These are phyloP conservation scores for Tagetes erecta DNA, from an alignment of 129 eudicot genomes.

Conservation along the genomic window DNA sequence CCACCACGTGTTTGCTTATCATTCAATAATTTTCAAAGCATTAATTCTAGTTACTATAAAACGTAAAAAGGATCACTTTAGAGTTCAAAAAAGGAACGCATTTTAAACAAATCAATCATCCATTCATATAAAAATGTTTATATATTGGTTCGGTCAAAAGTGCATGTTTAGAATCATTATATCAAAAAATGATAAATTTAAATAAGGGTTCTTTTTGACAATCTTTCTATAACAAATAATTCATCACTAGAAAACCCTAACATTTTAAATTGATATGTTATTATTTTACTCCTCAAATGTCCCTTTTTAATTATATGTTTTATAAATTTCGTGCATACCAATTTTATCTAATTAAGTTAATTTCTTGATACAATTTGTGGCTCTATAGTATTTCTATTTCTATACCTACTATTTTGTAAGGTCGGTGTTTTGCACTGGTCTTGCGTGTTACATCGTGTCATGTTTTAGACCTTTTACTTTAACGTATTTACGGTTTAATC, in stretches of 20 bases:
- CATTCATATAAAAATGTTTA: constrained; percentile 2
- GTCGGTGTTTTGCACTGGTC: too few relatives aligned
- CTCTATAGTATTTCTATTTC: too few relatives aligned
- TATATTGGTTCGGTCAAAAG: constrained; percentile 53
- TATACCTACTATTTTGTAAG: too few relatives aligned
- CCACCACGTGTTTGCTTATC: too few relatives aligned
- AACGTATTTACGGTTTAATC: too few relatives aligned
- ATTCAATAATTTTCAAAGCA: too few relatives aligned
- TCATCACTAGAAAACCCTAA: constrained; percentile 10
- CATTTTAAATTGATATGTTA: not conserved
- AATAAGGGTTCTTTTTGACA: constrained; percentile 31
- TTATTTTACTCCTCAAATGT: not conserved
- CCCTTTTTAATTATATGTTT: not conserved
- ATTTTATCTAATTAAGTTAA: too few relatives aligned
- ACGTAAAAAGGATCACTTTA: not conserved
- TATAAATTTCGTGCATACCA: not conserved
- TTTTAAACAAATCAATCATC: constrained; percentile 22
- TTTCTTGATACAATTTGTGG: too few relatives aligned
- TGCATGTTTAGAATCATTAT: constrained; percentile 50
- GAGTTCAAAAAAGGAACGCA: not conserved
- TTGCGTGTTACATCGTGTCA: too few relatives aligned
- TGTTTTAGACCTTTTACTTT: too few relatives aligned
- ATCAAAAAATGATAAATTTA: constrained; percentile 35
- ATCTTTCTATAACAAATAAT: constrained; percentile 38
- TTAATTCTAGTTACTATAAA: not conserved